Evolutionary conservation across 2,329 filamentous ascomycete species (phyloP), one percentile per base, ranked within the genome.

Genomic region (Helminthosporium solani): DNA sequence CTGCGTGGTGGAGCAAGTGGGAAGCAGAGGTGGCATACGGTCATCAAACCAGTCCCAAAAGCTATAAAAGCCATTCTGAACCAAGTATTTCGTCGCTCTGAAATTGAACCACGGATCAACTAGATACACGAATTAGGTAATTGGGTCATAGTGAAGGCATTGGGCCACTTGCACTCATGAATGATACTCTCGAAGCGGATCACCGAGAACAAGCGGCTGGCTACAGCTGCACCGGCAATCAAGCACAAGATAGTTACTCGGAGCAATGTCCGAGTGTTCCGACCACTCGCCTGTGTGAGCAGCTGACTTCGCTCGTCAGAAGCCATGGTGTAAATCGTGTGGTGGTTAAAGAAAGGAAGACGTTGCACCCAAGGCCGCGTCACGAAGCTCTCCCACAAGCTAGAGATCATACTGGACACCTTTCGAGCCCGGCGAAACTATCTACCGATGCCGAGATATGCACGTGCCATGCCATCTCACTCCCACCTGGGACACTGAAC

Each of bases 41-140:
- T 99, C 94, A 74, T 99, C 94, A 68, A 99, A 99, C 94, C 94
- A 99, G 73, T 99, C 92, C 94, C 94, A 99, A 72, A 99, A 99
- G 73, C 88, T 90, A 74, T 96, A 95, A 77, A 99, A 97, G 63
- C 94, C 94, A 84, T 99, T 84, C 68, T 92, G 83, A 45, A 99
- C 89, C 45, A 99, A 83, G 68, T 99, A 97, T 75, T 97, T 97
- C 46, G 94, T 97, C 58, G 94, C 94, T 73, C 94, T 83, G 75
- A 99, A 99, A 75, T 99, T 99, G 78, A 99, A 99, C 94, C 94
- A 99, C 28, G 94, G 94, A 75, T 99, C 94, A 76, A 99, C 92
- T 99, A 68, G 35, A 66, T 40, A 33, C 56, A 9, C 18, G 4
- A 2, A 21, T 68, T 44, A 70, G 66, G 45, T 53, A 61, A 58